Evolutionary conservation across 192 early-diverging fungal genomes (phyloP), one percentile per base, ranked within the genome.

Genomic region (Podila epigama): DNA sequence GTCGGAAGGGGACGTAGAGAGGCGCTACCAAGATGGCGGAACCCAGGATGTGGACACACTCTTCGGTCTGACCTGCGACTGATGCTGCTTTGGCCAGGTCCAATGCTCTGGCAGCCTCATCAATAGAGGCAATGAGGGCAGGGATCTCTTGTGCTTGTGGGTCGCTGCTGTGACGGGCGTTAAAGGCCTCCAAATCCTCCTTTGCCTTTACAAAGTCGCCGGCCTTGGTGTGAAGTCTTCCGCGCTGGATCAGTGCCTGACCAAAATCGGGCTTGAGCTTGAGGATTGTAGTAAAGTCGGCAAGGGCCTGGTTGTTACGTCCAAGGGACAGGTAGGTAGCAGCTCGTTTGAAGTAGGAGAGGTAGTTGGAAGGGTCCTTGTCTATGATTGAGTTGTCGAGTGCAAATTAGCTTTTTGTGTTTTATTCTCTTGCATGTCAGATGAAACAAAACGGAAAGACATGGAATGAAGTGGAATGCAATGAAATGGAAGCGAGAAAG

Each of bases 331-430:
- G 78, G 50, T 95, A 90, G 9, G 92, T 91, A 15, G 92, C 89
- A 0, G 96, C 97, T 51, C 96, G 87, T 72, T 92, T 90, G 73
- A 91, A 97, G 82, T 92, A 93, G n/a, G 90, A 90, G 11, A 94
- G 69, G 61, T 96, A 94, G 85, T 94, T 92, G 50, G 84, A 79
- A 11, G 94, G 92, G 62, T 99, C 95, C 37, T 79, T 71, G 33
- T 81, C 92, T 84, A 85, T 22, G 9, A 9, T 5, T 48, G 0
- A 22, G n/a, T 48, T 6, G 25, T 22, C 16, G 41, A n/a, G 2
- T 48, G 44, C 44, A 48, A 9, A n/a, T n/a, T n/a, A n/a, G n/a
- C n/a, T n/a, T n/a, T n/a, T n/a, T n/a, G n/a, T n/a, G n/a, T n/a
- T n/a, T n/a, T n/a, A n/a, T n/a, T n/a, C n/a, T n/a, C n/a, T n/a